Evolutionary conservation across 1,284 basidiomycete species (phyloP).

Genomic region (Peniophora sp.): DNA sequence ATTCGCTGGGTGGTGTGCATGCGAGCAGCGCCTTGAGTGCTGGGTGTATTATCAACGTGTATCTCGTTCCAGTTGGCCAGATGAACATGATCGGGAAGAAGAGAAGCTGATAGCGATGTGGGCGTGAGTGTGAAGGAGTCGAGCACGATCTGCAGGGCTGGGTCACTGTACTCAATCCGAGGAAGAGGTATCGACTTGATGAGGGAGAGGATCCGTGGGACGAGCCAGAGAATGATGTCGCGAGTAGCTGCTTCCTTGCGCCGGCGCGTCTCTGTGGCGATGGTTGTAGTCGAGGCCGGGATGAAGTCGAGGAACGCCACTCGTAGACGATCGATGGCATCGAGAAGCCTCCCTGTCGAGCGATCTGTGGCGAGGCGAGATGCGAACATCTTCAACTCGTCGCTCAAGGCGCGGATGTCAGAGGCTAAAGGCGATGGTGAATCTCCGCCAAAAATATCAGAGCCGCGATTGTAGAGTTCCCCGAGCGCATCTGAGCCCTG

Average conservation of each 20-base stretch:
- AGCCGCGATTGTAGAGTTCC: slow-evolving; percentile 30
- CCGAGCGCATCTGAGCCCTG: slow-evolving; percentile 23
- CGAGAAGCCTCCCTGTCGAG: slow-evolving; percentile 26
- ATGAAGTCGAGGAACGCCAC: slow-evolving; percentile 17
- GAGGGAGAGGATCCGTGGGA: slow-evolving; percentile 29
- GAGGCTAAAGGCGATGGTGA: slow-evolving; percentile 17
- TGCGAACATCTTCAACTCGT: slow-evolving; percentile 25
- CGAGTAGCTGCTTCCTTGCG: slow-evolving; percentile 13
- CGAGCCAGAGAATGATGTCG: slow-evolving; percentile 30
- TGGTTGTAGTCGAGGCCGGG: slow-evolving; percentile 5
- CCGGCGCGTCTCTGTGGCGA: slow-evolving; percentile 14
- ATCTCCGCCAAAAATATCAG: slow-evolving; percentile 17
- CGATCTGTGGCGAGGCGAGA: slow-evolving; percentile 26
- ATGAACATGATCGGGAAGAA: slow-evolving; percentile 35
- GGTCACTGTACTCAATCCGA: slow-evolving; percentile 28
- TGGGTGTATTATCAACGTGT: slow-evolving; percentile 19
- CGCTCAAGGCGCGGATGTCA: slow-evolving; percentile 21
- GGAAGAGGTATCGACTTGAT: slow-evolving; percentile 34
- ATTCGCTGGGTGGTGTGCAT: slow-evolving; percentile 24
- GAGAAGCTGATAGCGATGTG: slow-evolving; percentile 15
- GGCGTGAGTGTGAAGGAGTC: slow-evolving; percentile 29
- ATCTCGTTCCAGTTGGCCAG: slow-evolving; percentile 36
- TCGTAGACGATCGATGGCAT: slow-evolving; percentile 22
- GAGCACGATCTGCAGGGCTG: slow-evolving; percentile 26
- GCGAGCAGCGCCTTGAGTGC: slow-evolving; percentile 5